Evolutionary conservation across 2,329 filamentous ascomycete species (phyloP), one percentile per base, ranked within the genome.

Genomic region (Beauveria sp.): DNA sequence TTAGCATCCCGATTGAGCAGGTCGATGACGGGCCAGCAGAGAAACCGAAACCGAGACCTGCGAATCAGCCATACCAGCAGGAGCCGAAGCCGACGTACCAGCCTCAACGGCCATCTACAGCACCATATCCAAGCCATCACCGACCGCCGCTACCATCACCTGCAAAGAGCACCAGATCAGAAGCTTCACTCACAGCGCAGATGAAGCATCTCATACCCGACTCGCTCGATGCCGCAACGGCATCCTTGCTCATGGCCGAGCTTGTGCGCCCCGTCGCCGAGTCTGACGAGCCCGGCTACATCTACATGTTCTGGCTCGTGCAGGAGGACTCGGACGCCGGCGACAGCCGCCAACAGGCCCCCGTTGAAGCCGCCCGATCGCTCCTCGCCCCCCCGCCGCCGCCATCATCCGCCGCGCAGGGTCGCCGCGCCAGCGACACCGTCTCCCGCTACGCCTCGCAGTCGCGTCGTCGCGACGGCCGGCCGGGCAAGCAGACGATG

Each of bases 251-350:
- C 3, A 81, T 93, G 63, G 79, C 87, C 2, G 92, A 97, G 72
- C 80, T 97, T 10, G 84, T 80, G 74, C 71, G 94, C 83, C 78
- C 91, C 80, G 71, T 70, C 41, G 69, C 72, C 1, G 83, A 92
- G 51, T 92, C 91, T 0, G 78, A 84, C 24, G 90, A 96, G 67
- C 79, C 88, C 14, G 94, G 94, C 43, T 99, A 94, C 76, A 97
- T 99, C 66, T 99, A 99, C 80, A 96, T 99, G 74, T 99, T 97
- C 80, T 97, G 93, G 92, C 81, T 97, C 24, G 97, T 91, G 0
- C 86, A 91, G 37, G 66, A 67, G 6, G 81, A 80, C 2, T 28
- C 6, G 6, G 7, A 9, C 20, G 5, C 30, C n/a, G 22, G 14
- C 16, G 7, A 46, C 14, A 26, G 79, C 0, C 52, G 50, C 72